These are phyloP conservation scores for Tuber microsphaerosporum DNA, from an alignment of 495 filamentous ascomycete species.

Conservation along the genomic window DNA sequence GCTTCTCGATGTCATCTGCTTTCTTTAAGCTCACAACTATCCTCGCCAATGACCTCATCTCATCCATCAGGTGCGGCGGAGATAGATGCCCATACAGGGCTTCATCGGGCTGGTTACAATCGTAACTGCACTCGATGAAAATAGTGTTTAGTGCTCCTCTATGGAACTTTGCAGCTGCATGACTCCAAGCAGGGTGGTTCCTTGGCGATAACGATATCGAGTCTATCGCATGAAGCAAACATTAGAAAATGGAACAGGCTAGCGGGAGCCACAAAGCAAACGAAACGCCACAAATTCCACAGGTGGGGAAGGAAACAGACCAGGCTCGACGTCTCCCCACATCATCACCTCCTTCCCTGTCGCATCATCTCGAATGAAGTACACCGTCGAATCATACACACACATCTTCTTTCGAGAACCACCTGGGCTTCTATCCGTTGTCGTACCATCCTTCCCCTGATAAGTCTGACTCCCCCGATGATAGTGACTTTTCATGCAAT, in stretches of 20 bases:
- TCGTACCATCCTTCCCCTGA: conserved; percentile 27
- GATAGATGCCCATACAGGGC: conserved; percentile 81
- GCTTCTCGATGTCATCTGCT: conserved; percentile 26
- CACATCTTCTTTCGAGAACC: conserved; percentile 47
- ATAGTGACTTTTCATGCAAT: conserved; percentile 65
- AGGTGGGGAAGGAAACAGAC: conserved; percentile 20
- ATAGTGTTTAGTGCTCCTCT: conserved; percentile 63
- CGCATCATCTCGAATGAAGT: conserved; percentile 70
- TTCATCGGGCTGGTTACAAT: conserved; percentile 63
- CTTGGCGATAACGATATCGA: conserved; percentile 71
- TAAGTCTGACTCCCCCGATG: conserved; percentile 53
- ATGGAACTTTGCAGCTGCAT: conserved; percentile 75
- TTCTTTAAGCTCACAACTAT: conserved; percentile 52
- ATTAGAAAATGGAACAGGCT: conserved; percentile 20
- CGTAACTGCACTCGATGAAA: conserved; percentile 93
- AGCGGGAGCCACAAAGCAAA: not conserved
- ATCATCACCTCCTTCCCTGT: conserved; percentile 73
- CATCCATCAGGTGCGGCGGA: conserved; percentile 69
- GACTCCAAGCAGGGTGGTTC: conserved; percentile 69
- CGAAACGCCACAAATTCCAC: not conserved
- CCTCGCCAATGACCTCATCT: conserved; percentile 63
- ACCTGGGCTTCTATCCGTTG: conserved; percentile 23
- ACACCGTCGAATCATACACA: conserved; percentile 77
- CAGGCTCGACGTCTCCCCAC: conserved; percentile 89
- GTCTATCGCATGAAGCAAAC: conserved; percentile 46